Base-by-base conservation (phyloP, 257 asterid species). In the Solanum piurae region DNA sequence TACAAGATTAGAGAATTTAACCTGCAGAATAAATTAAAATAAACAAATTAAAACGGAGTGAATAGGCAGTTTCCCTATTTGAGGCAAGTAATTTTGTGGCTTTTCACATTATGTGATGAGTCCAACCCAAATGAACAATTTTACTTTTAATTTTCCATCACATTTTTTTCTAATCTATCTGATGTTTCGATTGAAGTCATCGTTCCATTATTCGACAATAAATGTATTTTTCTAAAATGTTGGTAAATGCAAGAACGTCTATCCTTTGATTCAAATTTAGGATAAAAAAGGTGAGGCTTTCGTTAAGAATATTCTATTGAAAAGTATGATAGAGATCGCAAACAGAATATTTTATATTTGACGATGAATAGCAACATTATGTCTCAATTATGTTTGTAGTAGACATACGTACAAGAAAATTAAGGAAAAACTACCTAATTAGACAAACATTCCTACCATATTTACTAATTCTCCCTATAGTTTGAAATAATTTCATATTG, bases 1-100 rank as follows among this genome's bases (percentile, higher is more conserved):
- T 14, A 18, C 5, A 55, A 55, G 11, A 55, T 55, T 20, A 18
- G 23, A 55, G 10, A 16, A 16, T 52, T 8, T 52, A 16, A 16
- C 0, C 0, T 0, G 23, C 0, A 1, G 0, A 52, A 52, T 52
- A 52, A 52, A 52, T 52, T 2, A 52, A 52, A 10, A 1, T 20
- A 1, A 55, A 55, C 0, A 55, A 55, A 55, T 18, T 55, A 18
- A 55, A 55, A 55, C 2, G 0, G 9, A 49, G 9, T 16, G 60
- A 49, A 16, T 16, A 5, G 60, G 16, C 23, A 16, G 16, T 55
- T 55, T 20, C 10, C n/a, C 11, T 20, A 55, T 55, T 55, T 55
- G 23, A 18, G 25, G 3, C 11, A 18, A 55, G 10, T 20, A 55
- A 2, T 18, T 52, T 52, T 16, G 23, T 52, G 60, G 60, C 62